phyloP scores from a whole-genome alignment of 2,329 filamentous ascomycete species.

The Diplodia intermedia region DNA sequence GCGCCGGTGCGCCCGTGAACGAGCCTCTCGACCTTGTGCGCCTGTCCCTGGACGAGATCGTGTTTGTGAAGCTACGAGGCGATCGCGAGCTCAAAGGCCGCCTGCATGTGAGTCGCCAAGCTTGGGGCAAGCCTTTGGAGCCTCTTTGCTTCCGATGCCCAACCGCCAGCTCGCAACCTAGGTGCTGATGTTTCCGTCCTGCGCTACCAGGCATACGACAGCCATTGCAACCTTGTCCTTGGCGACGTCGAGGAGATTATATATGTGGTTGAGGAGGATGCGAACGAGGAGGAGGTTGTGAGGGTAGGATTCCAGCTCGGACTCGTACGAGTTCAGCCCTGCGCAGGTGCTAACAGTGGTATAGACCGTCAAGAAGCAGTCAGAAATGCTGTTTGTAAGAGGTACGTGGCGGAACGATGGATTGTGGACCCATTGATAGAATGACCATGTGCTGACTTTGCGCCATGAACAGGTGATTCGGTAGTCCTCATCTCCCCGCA shows the following conservation, averaged over 20 bases:
- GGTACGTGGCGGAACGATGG: conserved; percentile 61
- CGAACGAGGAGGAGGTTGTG: conserved; percentile 69
- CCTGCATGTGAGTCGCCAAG: conserved; percentile 73
- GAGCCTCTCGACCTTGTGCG: conserved; percentile 97
- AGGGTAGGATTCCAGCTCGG: conserved; percentile 28
- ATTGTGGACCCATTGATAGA: conserved; percentile 34
- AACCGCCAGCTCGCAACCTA: conserved; percentile 1
- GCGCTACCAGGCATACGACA: conserved; percentile 85
- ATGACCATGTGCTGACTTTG: conserved; percentile 30
- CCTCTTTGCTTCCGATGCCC: not conserved
- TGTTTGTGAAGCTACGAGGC: conserved; percentile 95
- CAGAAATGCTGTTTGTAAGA: conserved; percentile 98
- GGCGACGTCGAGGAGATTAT: conserved; percentile 98
- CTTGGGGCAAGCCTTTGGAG: not conserved
- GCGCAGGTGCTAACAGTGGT: conserved; percentile 21
- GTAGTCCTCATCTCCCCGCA: conserved; percentile 58
- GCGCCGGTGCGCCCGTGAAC: conserved; percentile 66
- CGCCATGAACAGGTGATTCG: conserved; percentile 52
- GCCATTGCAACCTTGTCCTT: conserved; percentile 95
- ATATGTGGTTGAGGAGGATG: conserved; percentile 88
- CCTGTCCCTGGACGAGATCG: conserved; percentile 90
- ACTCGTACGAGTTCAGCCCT: not conserved
- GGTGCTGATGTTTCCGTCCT: conserved; percentile 3
- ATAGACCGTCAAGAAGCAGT: conserved; percentile 93
- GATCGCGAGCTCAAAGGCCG: conserved; percentile 95